These are phyloP conservation scores for Aspergillus sergii DNA, from an alignment of 2,329 filamentous ascomycete species.

Conservation along the genomic window DNA sequence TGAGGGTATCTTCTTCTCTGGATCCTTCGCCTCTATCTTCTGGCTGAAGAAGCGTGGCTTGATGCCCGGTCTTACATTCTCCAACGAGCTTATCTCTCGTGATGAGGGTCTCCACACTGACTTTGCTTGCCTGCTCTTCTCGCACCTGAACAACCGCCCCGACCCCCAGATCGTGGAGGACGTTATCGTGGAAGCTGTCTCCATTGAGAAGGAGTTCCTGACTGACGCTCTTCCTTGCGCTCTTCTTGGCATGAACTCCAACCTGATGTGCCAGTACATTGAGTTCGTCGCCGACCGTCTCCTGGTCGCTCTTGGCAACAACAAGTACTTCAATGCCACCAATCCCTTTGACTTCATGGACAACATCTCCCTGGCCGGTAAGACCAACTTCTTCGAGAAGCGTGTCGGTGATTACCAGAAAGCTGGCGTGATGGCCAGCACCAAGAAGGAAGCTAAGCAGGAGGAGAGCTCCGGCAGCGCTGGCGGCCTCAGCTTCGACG, in stretches of 20 bases:
- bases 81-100: slow-evolving; percentile 99
- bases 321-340: slow-evolving; percentile 86
- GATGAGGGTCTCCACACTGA: slow-evolving; percentile 99
- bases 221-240: slow-evolving; percentile 91
- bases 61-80: slow-evolving; percentile 98
- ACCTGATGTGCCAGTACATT: slow-evolving; percentile 99
- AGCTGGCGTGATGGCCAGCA: slow-evolving; percentile 95
- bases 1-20: slow-evolving; percentile 99
- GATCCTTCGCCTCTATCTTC: slow-evolving; percentile 98
- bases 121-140: slow-evolving; percentile 96
- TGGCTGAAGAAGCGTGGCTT: slow-evolving; percentile 99
- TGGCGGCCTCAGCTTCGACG: slow-evolving; percentile 89
- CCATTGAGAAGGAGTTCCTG: slow-evolving; percentile 96
- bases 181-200: slow-evolving; percentile 92
- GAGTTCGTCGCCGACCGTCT: slow-evolving; percentile 98
- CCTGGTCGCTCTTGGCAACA: slow-evolving; percentile 87
- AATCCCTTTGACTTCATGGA: slow-evolving; percentile 99
- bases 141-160: slow-evolving; percentile 92
- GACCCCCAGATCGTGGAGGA: slow-evolving; percentile 76
- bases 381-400: slow-evolving; percentile 99
- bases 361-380: slow-evolving; percentile 97
- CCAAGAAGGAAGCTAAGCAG: slow-evolving; percentile 66
- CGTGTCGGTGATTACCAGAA: slow-evolving; percentile 99
- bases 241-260: slow-evolving; percentile 96
- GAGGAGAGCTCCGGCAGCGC: slow-evolving; percentile 47